Evolutionary conservation across 306 rosid genomes (phyloP).

Genomic region (Lithocarpus polystachyus): DNA sequence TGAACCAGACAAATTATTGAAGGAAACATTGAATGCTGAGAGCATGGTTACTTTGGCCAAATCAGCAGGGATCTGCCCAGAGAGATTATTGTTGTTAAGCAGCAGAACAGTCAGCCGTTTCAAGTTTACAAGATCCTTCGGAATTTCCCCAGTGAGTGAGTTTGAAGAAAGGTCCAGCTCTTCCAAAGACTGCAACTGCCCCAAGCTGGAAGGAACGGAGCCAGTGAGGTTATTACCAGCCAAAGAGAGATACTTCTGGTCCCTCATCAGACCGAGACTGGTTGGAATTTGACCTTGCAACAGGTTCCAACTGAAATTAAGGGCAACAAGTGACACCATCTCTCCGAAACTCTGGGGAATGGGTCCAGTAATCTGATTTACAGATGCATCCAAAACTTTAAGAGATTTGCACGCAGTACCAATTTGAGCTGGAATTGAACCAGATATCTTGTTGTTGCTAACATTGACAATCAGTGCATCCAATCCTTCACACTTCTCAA

Average conservation of each 20-base stretch:
- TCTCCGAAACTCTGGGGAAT: conserved; percentile 50
- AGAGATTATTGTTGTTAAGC: conserved; percentile 69
- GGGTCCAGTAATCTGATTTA: conserved; percentile 55
- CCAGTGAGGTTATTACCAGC: conserved; percentile 64
- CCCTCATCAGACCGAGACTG: conserved; percentile 53
- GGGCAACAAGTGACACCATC: conserved; percentile 48
- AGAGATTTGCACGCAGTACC: conserved; percentile 59
- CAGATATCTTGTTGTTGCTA: conserved; percentile 59
- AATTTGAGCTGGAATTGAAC: conserved; percentile 50
- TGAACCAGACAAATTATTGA: conserved; percentile 87
- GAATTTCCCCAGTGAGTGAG: conserved; percentile 75
- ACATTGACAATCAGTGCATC: conserved; percentile 60
- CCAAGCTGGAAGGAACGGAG: conserved; percentile 61
- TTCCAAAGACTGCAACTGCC: conserved; percentile 57
- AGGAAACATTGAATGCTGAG: conserved; percentile 72
- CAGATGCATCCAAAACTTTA: conserved; percentile 66
- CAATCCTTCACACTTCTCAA: conserved; percentile 60
- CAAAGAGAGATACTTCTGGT: conserved; percentile 62
- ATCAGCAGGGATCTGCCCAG: conserved; percentile 80
- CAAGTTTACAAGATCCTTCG: conserved; percentile 57
- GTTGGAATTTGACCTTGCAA: conserved; percentile 60
- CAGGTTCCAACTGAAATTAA: conserved; percentile 68
- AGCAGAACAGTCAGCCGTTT: conserved; percentile 58
- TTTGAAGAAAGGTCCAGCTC: conserved; percentile 79
- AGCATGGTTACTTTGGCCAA: conserved; percentile 71